phyloP scores from a whole-genome alignment of 2,329 filamentous ascomycete genomes.

The Colletotrichum endophyticum region DNA sequence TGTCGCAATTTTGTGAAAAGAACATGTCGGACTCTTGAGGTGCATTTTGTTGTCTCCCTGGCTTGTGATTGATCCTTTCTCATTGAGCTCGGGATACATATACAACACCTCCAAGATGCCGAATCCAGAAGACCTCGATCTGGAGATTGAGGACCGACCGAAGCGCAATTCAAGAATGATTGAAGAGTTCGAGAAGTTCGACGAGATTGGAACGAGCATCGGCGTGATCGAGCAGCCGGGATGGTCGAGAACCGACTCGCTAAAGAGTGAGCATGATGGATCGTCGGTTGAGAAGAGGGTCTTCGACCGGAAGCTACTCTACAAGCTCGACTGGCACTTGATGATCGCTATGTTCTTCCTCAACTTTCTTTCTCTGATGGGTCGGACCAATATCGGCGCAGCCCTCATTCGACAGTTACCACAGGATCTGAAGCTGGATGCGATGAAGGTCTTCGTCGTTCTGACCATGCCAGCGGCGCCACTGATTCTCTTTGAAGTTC shows the following conservation, averaged over 20 bases:
- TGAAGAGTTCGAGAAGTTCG: not conserved
- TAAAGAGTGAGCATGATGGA: not conserved
- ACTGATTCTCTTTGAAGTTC: conserved; percentile 22
- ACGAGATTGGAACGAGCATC: not conserved
- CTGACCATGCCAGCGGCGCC: conserved; percentile 21
- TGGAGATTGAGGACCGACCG: not conserved
- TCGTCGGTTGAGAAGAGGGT: not conserved
- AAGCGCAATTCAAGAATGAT: not conserved
- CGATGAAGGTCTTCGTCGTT: conserved; percentile 25
- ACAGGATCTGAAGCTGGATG: conserved; percentile 25
- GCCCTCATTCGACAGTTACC: conserved; percentile 27
- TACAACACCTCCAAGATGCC: not conserved
- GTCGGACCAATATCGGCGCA: conserved; percentile 29
- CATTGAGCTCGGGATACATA: not conserved
- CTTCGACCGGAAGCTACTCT: conserved; percentile 30
- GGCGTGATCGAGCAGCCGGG: not conserved
- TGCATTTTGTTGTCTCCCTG: not conserved
- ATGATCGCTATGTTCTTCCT: conserved; percentile 30
- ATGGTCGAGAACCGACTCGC: not conserved
- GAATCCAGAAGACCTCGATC: not conserved
- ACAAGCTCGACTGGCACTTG: conserved; percentile 25
- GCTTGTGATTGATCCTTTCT: not conserved
- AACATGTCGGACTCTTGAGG: not conserved
- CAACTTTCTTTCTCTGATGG: conserved; percentile 30
- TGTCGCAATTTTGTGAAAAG: not conserved